phyloP scores from a whole-genome alignment of 2,329 filamentous ascomycete genomes.

The Pseudogymnoascus sp. region DNA sequence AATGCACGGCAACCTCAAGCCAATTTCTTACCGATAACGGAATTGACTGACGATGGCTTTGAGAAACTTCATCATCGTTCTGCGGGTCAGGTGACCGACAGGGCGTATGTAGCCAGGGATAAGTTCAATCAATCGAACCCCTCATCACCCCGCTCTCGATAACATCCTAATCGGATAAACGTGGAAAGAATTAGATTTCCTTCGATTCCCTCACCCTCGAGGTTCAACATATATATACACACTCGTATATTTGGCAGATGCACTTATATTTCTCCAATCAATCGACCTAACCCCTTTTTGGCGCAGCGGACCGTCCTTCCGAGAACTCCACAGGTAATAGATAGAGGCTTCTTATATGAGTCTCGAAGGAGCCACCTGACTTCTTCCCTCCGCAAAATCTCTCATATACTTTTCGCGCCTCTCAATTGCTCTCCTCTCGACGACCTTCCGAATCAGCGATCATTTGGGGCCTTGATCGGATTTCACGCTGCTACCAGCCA shows the following conservation, averaged over 20 bases:
- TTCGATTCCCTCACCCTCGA: neutral
- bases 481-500: neutral
- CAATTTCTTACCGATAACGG: neutral
- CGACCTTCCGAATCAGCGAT: neutral
- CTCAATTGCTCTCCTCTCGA: neutral
- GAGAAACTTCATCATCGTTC: neutral
- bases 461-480: neutral
- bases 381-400: neutral
- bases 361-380: slow-evolving; percentile 5
- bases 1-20: neutral
- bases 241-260: neutral
- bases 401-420: neutral
- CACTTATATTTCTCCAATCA: neutral
- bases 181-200: neutral
- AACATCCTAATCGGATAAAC: slow-evolving; percentile 8
- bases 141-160: slow-evolving; percentile 6
- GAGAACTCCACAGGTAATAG: slow-evolving; percentile 1
- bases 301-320: neutral
- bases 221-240: neutral
- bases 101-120: neutral
- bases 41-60: neutral
- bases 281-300: neutral
- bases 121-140: neutral
- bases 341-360: slow-evolving; percentile 6
- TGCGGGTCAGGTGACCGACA: neutral